Evolutionary conservation across 2,329 filamentous ascomycete species (phyloP).

Genomic region (Botryotinia globosa): DNA sequence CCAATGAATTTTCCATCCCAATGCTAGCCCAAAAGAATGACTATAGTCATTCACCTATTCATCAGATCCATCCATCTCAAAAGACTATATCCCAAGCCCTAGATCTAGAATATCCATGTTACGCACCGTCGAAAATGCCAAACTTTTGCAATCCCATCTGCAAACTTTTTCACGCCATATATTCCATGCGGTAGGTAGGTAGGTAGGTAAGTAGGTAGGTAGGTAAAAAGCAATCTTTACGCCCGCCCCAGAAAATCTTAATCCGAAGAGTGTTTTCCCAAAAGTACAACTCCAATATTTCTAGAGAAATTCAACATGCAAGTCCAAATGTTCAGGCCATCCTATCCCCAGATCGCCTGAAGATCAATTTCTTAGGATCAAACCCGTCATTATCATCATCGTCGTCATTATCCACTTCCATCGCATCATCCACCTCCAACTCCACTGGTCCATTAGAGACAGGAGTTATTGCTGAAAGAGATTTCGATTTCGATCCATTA

Average conservation of each 20-base stretch:
- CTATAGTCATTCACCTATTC: neutral
- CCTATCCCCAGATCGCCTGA: conserved; percentile 33
- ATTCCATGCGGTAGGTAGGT: neutral
- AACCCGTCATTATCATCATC: conserved; percentile 23
- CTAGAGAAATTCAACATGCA: neutral
- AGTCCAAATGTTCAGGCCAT: conserved; percentile 9
- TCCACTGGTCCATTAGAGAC: neutral
- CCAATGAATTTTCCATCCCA: neutral
- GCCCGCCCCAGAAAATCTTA: neutral
- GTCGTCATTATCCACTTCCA: conserved; percentile 32
- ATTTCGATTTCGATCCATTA: neutral
- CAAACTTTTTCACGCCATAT: neutral
- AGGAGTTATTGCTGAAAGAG: neutral
- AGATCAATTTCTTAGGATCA: conserved; percentile 30
- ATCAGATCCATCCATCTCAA: neutral
- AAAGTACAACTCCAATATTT: neutral
- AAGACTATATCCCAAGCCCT: neutral
- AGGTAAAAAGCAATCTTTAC: neutral
- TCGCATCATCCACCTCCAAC: conserved; percentile 30
- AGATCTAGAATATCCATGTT: neutral
- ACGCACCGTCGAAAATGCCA: neutral
- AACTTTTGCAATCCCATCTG: neutral
- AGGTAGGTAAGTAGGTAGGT: too few relatives aligned
- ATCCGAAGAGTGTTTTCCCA: neutral
- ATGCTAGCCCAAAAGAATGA: neutral